Evolutionary conservation across 2,329 filamentous ascomycete species (phyloP).

Genomic region (Microascus cirrosus): DNA sequence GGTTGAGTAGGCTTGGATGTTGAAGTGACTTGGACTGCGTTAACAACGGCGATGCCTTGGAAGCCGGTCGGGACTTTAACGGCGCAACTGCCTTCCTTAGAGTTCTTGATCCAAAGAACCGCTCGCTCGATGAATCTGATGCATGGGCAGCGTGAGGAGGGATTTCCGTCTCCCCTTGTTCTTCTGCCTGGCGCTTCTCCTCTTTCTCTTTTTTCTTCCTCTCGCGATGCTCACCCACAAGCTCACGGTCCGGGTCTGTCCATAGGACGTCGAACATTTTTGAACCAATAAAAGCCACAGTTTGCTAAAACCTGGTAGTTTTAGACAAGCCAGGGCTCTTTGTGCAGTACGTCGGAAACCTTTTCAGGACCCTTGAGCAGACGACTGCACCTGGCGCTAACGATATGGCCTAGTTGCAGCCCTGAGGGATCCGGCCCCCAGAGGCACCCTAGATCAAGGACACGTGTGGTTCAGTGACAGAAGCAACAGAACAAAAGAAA

Average conservation of each 20-base stretch:
- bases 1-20: not conserved
- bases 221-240: conserved; percentile 38
- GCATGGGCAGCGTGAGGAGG: conserved; percentile 30
- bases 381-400: not conserved
- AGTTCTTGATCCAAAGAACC: conserved; percentile 30
- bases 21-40: not conserved
- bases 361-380: not conserved
- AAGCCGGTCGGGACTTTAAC: conserved; percentile 8
- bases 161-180: conserved; percentile 15
- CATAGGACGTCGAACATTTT: conserved; percentile 49
- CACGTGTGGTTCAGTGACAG: not conserved
- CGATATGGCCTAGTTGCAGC: not conserved
- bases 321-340: not conserved
- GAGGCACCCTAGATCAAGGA: not conserved
- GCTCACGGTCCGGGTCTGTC: conserved; percentile 42
- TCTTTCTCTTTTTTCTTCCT: conserved; percentile 26
- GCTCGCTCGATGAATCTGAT: conserved; percentile 26
- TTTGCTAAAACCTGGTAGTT: not conserved
- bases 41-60: conserved; percentile 6
- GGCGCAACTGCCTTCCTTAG: conserved; percentile 19
- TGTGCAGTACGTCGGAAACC: not conserved
- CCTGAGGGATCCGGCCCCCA: not conserved
- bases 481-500: no score
- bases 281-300: not conserved
- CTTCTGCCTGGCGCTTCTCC: conserved; percentile 15